Evolutionary conservation across 2,329 filamentous ascomycete genomes (phyloP).

Genomic region (Pseudogymnoascus sp.): DNA sequence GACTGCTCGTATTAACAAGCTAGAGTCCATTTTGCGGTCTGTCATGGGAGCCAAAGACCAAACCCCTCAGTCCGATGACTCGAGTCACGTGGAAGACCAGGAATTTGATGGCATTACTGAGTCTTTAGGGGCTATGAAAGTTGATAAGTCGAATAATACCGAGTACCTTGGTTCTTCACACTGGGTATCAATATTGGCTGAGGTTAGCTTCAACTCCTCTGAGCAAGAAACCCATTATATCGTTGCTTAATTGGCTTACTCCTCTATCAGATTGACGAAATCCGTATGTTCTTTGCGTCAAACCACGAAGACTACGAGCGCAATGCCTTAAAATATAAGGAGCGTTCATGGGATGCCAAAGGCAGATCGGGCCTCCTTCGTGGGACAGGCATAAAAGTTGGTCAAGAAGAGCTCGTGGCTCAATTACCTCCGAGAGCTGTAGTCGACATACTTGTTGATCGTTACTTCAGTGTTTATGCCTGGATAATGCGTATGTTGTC

Average conservation of each 20-base stretch:
- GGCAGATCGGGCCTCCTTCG: slow-evolving; percentile 11
- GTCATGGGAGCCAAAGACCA: slow-evolving; percentile 5
- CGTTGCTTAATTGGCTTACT: background rate
- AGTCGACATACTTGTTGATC: slow-evolving; percentile 12
- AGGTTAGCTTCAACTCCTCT: slow-evolving; percentile 3
- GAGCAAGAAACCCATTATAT: background rate
- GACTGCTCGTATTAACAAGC: slow-evolving; percentile 12
- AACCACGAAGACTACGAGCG: slow-evolving; percentile 11
- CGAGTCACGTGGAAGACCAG: background rate
- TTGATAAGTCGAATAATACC: slow-evolving; percentile 11
- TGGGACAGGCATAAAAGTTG: slow-evolving; percentile 1
- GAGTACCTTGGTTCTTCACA: slow-evolving; percentile 12
- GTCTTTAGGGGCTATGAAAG: slow-evolving; percentile 14
- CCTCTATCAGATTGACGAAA: slow-evolving; percentile 13
- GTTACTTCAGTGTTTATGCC: slow-evolving; percentile 10
- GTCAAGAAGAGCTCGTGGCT: slow-evolving; percentile 12
- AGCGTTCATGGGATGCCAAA: slow-evolving; percentile 1
- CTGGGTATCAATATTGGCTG: slow-evolving; percentile 15
- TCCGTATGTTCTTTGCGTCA: slow-evolving; percentile 8
- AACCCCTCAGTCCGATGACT: background rate
- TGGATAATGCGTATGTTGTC: slow-evolving; percentile 3
- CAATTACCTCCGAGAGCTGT: slow-evolving; percentile 7
- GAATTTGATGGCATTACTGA: slow-evolving; percentile 10
- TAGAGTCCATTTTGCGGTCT: slow-evolving; percentile 13
- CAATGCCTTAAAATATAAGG: slow-evolving; percentile 6